These are phyloP conservation scores for Berberis vulgaris DNA, from an alignment of 164 flowering plant genomes.

Conservation along the genomic window DNA sequence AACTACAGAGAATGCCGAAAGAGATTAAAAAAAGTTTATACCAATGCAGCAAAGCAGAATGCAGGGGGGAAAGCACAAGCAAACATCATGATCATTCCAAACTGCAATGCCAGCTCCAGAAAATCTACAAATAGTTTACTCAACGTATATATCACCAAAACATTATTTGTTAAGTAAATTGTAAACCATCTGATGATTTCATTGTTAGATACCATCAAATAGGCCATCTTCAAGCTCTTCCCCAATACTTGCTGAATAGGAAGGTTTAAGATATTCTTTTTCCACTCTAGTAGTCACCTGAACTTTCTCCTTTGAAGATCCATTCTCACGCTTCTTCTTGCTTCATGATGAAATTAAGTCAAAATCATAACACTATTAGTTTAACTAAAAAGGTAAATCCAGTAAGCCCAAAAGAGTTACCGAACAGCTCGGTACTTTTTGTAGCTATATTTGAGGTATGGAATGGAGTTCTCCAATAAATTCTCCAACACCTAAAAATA, in stretches of 20 bases:
- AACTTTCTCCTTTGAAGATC: slow-evolving; percentile 36
- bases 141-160: background rate
- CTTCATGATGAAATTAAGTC: slow-evolving; percentile 19
- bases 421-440: slow-evolving; percentile 60
- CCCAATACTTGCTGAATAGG: slow-evolving; percentile 77
- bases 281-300: slow-evolving; percentile 67
- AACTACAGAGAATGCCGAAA: background rate
- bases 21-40: slow-evolving; percentile 13
- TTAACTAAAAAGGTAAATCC: background rate
- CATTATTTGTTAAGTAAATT: background rate
- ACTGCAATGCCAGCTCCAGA: slow-evolving; percentile 79
- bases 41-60: slow-evolving; percentile 72
- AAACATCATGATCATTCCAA: slow-evolving; percentile 99
- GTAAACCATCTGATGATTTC: background rate
- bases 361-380: background rate
- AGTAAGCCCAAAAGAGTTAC: slow-evolving; percentile 34
- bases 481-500: slow-evolving; percentile 64
- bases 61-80: slow-evolving; percentile 95
- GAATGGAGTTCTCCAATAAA: slow-evolving; percentile 67
- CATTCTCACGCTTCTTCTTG: slow-evolving; percentile 52
- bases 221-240: slow-evolving; percentile 92
- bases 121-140: slow-evolving; percentile 47
- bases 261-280: slow-evolving; percentile 81
- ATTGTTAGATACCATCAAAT: slow-evolving; percentile 68
- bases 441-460: slow-evolving; percentile 77